Evolutionary conservation across 768 basidiomycete species (phyloP), one percentile per base, ranked within the genome.

Genomic region (Naganishia vishniacii): DNA sequence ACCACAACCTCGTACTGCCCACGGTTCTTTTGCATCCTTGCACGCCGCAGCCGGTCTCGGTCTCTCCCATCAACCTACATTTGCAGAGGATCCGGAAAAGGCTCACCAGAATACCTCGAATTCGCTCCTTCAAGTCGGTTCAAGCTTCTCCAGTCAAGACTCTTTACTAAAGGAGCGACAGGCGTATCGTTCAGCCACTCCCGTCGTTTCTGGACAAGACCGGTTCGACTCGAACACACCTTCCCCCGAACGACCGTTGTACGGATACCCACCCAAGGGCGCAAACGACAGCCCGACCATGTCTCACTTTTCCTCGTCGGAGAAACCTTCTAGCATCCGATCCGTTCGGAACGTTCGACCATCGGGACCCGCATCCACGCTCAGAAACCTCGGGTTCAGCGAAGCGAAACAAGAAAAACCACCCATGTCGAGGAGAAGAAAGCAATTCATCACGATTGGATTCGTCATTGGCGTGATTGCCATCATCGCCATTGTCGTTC

Each of bases 401-500:
- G 53, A 56, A n/a, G 34, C 23, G 8, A 37, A 56, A 26, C 34
- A n/a, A 37, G 12, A 26, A 4, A 56, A 56, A 40, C 20, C 32
- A 20, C 20, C 53, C n/a, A 56, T 56, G 53, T 37, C 53, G 23
- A 47, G 51, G 16, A 40, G 49, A 41, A 51, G 44, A 28, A 63
- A 63, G 34, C 62, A 51, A n/a, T 6, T 51, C n/a, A 63, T 53
- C 37, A 42, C 73, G 47, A 67, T 70, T 51, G 73, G 70, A 13
- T 25, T 73, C 23, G 70, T 71, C 16, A 45, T 70, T 20, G 62
- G 59, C 15, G 44, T 76, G 5, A 64, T 74, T n/a, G 34, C 72
- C 20, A 59, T 72, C 13, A 69, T 71, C 11, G 75, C 66, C 15
- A 65, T 75, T 26, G 72, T 61, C 29, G 66, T 73, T 18, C 73